These are phyloP conservation scores for Russula virescens DNA, from an alignment of 768 basidiomycete species.

Conservation along the genomic window DNA sequence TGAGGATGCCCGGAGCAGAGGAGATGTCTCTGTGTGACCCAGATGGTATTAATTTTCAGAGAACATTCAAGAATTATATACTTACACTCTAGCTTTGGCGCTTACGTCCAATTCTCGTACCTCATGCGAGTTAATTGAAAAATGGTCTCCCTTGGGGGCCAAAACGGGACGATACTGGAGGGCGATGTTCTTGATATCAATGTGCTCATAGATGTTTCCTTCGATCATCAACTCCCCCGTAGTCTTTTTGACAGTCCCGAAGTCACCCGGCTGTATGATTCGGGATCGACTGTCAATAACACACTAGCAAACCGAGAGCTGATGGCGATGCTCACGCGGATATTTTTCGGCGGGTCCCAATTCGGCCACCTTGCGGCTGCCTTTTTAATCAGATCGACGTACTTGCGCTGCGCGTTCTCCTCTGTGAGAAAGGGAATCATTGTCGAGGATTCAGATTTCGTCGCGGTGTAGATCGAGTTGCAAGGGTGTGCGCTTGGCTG, in stretches of 20 bases:
- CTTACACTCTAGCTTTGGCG: neutral
- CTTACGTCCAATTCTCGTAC: neutral
- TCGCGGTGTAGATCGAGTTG: neutral
- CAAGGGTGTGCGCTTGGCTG: too few species aligned
- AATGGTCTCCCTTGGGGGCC: neutral
- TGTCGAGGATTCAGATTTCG: neutral
- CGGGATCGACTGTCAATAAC: too few species aligned
- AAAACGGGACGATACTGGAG: neutral
- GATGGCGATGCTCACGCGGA: neutral
- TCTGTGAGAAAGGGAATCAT: neutral
- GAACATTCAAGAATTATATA: neutral
- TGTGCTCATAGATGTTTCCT: slow-evolving; percentile 10
- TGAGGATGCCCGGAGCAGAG: neutral
- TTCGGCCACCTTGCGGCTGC: neutral
- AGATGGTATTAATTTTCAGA: neutral
- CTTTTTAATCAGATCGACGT: slow-evolving; percentile 5
- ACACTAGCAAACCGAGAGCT: neutral
- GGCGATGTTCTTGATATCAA: neutral
- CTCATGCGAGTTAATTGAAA: slow-evolving; percentile 9
- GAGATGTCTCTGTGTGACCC: neutral
- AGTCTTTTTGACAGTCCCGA: neutral
- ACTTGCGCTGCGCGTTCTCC: slow-evolving; percentile 1
- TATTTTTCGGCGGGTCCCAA: neutral
- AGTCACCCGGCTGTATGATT: slow-evolving; percentile 9
- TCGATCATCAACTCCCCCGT: slow-evolving; percentile 2